Evolutionary conservation across 352 stramenopile species (phyloP), one percentile per base, ranked within the genome.

Genomic region (Phytopythium helicoides): DNA sequence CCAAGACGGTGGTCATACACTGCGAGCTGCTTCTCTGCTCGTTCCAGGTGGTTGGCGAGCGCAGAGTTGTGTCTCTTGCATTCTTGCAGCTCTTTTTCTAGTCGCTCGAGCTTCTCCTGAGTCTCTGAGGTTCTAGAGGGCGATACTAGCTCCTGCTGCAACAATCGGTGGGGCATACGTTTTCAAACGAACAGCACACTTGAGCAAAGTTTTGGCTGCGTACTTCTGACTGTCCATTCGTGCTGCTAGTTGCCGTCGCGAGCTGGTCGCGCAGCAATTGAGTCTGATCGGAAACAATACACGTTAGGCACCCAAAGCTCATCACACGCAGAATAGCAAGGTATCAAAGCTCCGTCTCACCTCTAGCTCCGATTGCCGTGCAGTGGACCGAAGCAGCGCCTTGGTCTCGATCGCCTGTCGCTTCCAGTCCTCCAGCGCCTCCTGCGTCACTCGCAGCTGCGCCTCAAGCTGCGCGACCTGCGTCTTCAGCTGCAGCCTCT

Each of bases 1-100:
- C 79, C 85, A 18, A 93, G 62, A 3, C 83, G 76, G 33, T 86
- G 87, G 54, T 96, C 83, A 33, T 87, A 74, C 19, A 79, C 54
- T 1, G 68, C 73, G 9, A 86, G 67, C 38, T 90, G 73, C 52
- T 71, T 76, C 55, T 93, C 78, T 5, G 62, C 62, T 42, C 79
- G 81, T 47, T 90, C 75, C 6, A 94, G 66, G 48, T 87, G 76
- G 31, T 81, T 81, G 1, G 44, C 52, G 22, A 92, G 56, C 8
- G 66, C 79, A 7, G 52, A 56, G 38, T 80, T 78, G 26, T 90
- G 63, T 25, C 71, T 64, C 19, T 89, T 62, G 11, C 67, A 44
- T 23, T 68, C 56, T 3, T 56, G 47, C 0, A 91, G 54, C 18
- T 70, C 63, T 26, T 76, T 68, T 49, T 87, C 79, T 28, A 91